A percentile compares a stretch with the other conserved stretches of the same genome.
Conservation (phyloP, 768 basidiomycete species). For the Tricholoma hemisulphureum region DNA sequence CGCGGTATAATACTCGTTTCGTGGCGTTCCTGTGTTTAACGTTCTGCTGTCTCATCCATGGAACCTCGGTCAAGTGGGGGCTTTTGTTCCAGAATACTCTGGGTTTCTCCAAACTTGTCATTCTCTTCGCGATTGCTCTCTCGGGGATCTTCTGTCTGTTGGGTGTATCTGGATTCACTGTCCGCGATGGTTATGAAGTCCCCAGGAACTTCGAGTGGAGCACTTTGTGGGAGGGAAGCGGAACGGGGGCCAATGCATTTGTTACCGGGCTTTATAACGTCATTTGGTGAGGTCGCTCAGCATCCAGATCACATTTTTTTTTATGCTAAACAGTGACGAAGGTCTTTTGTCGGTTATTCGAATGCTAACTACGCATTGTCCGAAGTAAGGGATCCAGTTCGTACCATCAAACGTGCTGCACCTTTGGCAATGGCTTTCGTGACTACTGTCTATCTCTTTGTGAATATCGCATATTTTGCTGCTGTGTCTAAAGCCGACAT, state of each 20-base stretch:
- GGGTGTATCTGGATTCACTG: conserved; percentile 47
- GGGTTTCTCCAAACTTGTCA: conserved; percentile 59
- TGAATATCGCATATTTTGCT: conserved; percentile 73
- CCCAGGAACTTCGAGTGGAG: conserved; percentile 61
- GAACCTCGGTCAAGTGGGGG: conserved; percentile 51
- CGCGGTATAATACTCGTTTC: conserved; percentile 48
- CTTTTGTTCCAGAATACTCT: conserved; percentile 63
- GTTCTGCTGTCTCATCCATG: conserved; percentile 57
- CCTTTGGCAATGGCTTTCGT: conserved; percentile 63
- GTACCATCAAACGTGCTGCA: conserved; percentile 68
- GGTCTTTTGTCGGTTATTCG: conserved; percentile 72
- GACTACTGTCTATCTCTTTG: conserved; percentile 57
- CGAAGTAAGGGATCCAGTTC: conserved; percentile 66
- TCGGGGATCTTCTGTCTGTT: conserved; percentile 54
- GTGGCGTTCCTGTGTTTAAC: conserved; percentile 55
- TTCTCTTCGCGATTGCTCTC: conserved; percentile 49
- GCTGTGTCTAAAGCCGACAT: conserved; percentile 73
- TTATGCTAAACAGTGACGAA: conserved; percentile 20
- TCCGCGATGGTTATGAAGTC: conserved; percentile 48
- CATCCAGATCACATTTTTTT: not conserved
- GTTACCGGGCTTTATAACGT: conserved; percentile 66
- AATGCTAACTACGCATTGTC: conserved; percentile 76
- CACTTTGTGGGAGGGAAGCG: conserved; percentile 63
- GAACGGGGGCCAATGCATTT: conserved; percentile 55
- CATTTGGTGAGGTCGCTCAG: conserved; percentile 50